Evolutionary conservation across 106 monocot species (phyloP).

Genomic region (Amphibolis antarctica): DNA sequence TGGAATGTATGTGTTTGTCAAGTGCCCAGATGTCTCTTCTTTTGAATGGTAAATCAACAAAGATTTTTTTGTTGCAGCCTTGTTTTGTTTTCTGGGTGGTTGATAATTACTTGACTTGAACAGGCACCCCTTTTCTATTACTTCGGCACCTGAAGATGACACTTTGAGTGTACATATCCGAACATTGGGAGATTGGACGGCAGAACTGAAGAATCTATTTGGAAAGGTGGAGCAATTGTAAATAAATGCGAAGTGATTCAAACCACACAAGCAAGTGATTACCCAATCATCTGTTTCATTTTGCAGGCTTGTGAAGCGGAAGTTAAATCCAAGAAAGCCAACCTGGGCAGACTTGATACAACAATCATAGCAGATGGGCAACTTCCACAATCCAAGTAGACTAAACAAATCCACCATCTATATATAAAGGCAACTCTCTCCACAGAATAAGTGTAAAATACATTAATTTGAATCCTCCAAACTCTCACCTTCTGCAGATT

Average conservation of each 20-base stretch:
- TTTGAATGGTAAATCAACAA: slow-evolving; percentile 79
- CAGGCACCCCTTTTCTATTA: slow-evolving; percentile 97
- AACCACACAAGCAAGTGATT: not conserved
- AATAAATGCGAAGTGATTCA: not conserved
- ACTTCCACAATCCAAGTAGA: slow-evolving; percentile 46
- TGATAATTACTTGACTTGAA: not conserved
- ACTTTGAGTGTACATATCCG: slow-evolving; percentile 90
- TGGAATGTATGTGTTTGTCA: slow-evolving; percentile 93
- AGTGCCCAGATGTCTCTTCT: slow-evolving; percentile 84
- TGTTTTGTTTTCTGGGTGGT: not conserved
- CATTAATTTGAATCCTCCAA: not conserved
- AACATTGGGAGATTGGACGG: slow-evolving; percentile 89
- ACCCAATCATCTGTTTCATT: not conserved
- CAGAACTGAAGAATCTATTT: slow-evolving; percentile 64
- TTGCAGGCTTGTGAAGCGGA: slow-evolving; percentile 56
- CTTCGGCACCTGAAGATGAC: slow-evolving; percentile 85
- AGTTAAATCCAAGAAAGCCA: slow-evolving; percentile 54
- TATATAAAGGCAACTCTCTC: too few species aligned
- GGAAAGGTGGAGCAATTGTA: slow-evolving; percentile 57
- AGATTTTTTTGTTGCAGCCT: not conserved
- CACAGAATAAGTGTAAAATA: too few species aligned
- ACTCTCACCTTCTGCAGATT: slow-evolving; percentile 40
- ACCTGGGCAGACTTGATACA: slow-evolving; percentile 69
- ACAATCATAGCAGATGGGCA: slow-evolving; percentile 64
- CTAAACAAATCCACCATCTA: too few species aligned